Conservation (phyloP, 768 basidiomycete genomes). For the Lepiota venenata region DNA sequence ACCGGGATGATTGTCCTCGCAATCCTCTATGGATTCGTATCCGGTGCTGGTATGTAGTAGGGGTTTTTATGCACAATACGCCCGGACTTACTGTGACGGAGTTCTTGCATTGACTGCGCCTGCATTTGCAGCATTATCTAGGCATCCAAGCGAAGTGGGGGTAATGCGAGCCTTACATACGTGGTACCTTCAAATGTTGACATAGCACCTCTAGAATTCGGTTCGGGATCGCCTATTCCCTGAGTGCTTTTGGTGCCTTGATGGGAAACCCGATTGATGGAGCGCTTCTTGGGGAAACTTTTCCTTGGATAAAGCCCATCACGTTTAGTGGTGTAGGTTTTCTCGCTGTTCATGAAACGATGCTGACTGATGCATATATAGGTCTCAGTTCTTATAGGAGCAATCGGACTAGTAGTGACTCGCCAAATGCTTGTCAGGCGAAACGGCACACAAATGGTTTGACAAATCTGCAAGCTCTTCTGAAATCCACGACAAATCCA, state of each 20-base stretch:
- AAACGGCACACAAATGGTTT: background rate
- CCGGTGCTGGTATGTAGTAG: conserved; percentile 12
- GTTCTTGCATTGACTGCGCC: too few relatives aligned
- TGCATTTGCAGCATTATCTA: background rate
- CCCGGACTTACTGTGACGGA: too few relatives aligned
- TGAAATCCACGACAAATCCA: too few relatives aligned
- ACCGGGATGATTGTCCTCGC: conserved; percentile 28
- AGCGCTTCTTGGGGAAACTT: background rate
- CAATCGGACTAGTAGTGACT: background rate
- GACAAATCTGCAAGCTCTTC: too few relatives aligned
- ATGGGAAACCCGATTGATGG: background rate
- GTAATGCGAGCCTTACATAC: background rate
- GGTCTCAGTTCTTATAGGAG: background rate
- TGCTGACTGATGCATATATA: background rate
- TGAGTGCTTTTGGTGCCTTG: background rate
- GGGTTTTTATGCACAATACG: too few relatives aligned
- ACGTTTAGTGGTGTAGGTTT: background rate
- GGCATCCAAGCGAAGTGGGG: background rate
- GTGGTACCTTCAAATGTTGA: background rate
- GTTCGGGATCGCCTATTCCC: background rate
- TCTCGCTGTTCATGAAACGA: background rate
- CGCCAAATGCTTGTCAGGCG: background rate
- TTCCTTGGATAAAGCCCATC: too few relatives aligned
- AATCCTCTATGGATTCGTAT: too few relatives aligned
- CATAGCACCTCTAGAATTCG: background rate